These are phyloP conservation scores for Calonectria ilicicola DNA, from an alignment of 2,329 filamentous ascomycete species.

Conservation along the genomic window DNA sequence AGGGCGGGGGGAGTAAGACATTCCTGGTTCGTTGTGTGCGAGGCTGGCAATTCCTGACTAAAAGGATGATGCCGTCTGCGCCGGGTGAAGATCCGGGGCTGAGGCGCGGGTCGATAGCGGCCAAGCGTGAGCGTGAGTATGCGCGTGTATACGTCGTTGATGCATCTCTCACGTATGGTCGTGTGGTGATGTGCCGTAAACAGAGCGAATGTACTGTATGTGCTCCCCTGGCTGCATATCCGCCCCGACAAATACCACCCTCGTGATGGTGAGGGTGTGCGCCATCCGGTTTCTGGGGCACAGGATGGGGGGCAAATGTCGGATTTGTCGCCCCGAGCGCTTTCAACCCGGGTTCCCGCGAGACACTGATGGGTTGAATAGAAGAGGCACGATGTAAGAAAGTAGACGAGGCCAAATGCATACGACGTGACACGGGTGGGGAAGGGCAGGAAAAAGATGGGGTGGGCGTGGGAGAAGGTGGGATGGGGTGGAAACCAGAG, in stretches of 20 bases:
- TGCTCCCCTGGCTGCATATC: not conserved
- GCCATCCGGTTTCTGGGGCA: not conserved
- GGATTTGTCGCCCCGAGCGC: not conserved
- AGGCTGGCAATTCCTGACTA: slow-evolving; percentile 35
- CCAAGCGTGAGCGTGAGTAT: not conserved
- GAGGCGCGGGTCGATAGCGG: not conserved
- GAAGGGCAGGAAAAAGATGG: slow-evolving; percentile 2
- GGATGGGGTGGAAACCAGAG: slow-evolving; percentile 3
- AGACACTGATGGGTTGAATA: not conserved
- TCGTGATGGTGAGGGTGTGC: not conserved
- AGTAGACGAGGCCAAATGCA: slow-evolving; percentile 14
- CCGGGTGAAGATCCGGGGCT: not conserved
- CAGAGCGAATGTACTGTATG: not conserved
- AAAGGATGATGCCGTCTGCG: slow-evolving; percentile 21
- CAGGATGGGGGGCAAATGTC: not conserved
- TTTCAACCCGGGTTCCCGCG: not conserved
- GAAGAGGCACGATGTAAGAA: not conserved
- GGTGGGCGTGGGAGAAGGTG: slow-evolving; percentile 10
- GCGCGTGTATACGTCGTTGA: not conserved
- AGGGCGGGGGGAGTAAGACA: slow-evolving; percentile 1
- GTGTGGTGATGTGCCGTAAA: not conserved
- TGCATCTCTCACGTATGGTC: not conserved
- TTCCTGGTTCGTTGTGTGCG: slow-evolving; percentile 27
- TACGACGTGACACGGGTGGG: slow-evolving; percentile 15
- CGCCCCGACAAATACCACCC: not conserved